Conservation (phyloP, 148 eudicot genomes). For the Spergularia marina region DNA sequence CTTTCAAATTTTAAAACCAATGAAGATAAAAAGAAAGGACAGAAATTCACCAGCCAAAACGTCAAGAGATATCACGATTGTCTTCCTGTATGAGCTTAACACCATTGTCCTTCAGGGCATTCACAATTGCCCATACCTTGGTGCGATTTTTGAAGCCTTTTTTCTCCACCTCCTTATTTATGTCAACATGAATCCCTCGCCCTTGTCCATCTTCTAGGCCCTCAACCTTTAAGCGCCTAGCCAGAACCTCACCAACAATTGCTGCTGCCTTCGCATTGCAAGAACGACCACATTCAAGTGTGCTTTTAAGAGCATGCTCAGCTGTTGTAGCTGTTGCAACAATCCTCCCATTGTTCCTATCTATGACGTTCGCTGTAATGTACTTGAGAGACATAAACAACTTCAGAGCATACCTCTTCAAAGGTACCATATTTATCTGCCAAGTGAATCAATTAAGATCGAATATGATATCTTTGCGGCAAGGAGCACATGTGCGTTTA, state of each 20-base stretch:
- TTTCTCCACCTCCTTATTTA: slow-evolving; percentile 63
- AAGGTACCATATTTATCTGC: slow-evolving; percentile 37
- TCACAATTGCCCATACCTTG: slow-evolving; percentile 51
- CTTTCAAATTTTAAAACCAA: not conserved
- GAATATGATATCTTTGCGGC: not conserved
- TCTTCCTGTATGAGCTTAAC: slow-evolving; percentile 45
- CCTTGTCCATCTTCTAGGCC: slow-evolving; percentile 60
- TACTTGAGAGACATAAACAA: slow-evolving; percentile 57
- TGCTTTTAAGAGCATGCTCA: slow-evolving; percentile 53
- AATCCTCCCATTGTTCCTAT: slow-evolving; percentile 59
- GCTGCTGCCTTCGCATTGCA: slow-evolving; percentile 76
- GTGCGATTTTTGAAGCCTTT: slow-evolving; percentile 51
- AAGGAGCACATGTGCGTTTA: not conserved
- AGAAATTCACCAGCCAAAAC: not conserved
- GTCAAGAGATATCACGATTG: slow-evolving; percentile 6
- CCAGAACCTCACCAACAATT: slow-evolving; percentile 48
- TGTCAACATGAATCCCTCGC: slow-evolving; percentile 29
- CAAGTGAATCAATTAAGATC: slow-evolving; percentile 8
- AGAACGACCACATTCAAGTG: slow-evolving; percentile 62
- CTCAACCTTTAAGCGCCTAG: slow-evolving; percentile 46
- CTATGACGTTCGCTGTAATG: slow-evolving; percentile 70
- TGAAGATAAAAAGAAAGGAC: not conserved
- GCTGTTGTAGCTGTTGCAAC: slow-evolving; percentile 67
- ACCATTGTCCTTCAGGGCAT: slow-evolving; percentile 53
- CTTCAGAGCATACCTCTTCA: slow-evolving; percentile 60